These are phyloP conservation scores for Ganoderma meredithae DNA, from an alignment of 1,284 basidiomycete species.

Conservation along the genomic window DNA sequence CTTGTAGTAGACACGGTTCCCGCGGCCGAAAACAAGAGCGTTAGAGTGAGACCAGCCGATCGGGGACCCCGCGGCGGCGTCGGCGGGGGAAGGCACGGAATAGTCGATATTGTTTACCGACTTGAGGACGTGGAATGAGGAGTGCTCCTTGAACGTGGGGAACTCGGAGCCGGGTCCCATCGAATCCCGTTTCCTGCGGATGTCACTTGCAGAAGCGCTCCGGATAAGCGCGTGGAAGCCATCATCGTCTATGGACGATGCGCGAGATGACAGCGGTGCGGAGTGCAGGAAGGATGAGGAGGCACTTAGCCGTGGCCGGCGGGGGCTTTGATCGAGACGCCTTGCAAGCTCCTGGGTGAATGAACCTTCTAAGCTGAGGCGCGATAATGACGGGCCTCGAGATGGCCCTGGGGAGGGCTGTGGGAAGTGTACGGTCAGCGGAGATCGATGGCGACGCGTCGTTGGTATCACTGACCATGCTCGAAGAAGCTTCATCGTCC, in stretches of 20 bases:
- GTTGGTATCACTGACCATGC: conserved; percentile 11
- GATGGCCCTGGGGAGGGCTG: conserved; percentile 18
- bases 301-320: conserved; percentile 16
- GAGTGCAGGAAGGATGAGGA: conserved; percentile 26
- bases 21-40: conserved; percentile 56
- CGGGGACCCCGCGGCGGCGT: conserved; percentile 37
- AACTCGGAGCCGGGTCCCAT: conserved; percentile 22
- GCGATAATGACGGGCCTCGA: conserved; percentile 5
- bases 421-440: conserved; percentile 5
- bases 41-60: conserved; percentile 53
- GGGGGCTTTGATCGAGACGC: conserved; percentile 7
- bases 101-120: conserved; percentile 32
- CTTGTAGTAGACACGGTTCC: conserved; percentile 60
- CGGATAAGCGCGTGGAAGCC: conserved; percentile 25
- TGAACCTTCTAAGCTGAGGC: conserved; percentile 8
- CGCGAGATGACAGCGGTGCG: conserved; percentile 20
- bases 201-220: conserved; percentile 23
- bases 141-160: conserved; percentile 26
- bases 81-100: conserved; percentile 21
- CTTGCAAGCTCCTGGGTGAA: conserved; percentile 14
- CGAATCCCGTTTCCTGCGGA: conserved; percentile 25
- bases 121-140: conserved; percentile 27
- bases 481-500: conserved; percentile 5
- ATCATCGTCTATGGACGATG: conserved; percentile 30
- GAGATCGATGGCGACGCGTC: conserved; percentile 20